Conservation (phyloP, 2,329 filamentous ascomycete genomes). For the Trichoderma atroviride region DNA sequence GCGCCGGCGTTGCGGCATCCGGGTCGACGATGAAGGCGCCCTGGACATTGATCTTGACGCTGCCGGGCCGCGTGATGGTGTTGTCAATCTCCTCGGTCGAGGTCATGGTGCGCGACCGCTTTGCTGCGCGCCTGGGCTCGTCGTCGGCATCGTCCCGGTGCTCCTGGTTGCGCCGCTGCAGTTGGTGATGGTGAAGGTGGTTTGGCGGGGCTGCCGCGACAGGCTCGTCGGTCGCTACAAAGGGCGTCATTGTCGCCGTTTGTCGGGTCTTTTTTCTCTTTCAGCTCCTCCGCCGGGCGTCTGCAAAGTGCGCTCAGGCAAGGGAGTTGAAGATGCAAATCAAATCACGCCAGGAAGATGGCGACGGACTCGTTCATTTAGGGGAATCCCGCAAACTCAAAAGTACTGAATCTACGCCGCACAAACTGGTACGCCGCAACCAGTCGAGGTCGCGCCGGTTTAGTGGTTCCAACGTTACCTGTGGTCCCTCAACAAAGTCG, state of each 20-base stretch:
- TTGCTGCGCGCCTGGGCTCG: constrained; percentile 5
- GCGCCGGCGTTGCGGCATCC: constrained; percentile 59
- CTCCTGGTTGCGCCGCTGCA: constrained; percentile 1
- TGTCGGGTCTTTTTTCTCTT: not conserved
- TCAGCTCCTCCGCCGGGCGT: not conserved
- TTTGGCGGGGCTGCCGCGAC: constrained; percentile 25
- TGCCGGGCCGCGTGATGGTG: constrained; percentile 63
- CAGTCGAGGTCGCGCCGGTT: not conserved
- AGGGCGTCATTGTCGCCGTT: constrained; percentile 21
- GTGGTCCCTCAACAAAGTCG: not conserved
- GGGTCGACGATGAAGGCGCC: constrained; percentile 96
- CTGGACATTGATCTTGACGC: constrained; percentile 93
- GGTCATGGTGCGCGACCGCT: constrained; percentile 43
- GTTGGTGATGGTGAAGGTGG: constrained; percentile 9
- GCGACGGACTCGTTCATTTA: not conserved
- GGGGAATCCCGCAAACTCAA: constrained; percentile 17
- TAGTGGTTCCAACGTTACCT: not conserved
- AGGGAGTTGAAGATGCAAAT: not conserved
- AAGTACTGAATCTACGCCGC: constrained; percentile 28
- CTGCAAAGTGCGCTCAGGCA: not conserved
- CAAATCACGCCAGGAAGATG: not conserved
- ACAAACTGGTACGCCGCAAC: constrained; percentile 28
- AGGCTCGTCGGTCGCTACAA: constrained; percentile 21
- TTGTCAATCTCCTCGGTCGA: constrained; percentile 62
- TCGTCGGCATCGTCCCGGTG: constrained; percentile 15